Percentiles rank a stretch among this genome's conserved stretches.
phyloP scores from a whole-genome alignment of 169 alveolate genomes.

The Plasmodium relictum region DNA sequence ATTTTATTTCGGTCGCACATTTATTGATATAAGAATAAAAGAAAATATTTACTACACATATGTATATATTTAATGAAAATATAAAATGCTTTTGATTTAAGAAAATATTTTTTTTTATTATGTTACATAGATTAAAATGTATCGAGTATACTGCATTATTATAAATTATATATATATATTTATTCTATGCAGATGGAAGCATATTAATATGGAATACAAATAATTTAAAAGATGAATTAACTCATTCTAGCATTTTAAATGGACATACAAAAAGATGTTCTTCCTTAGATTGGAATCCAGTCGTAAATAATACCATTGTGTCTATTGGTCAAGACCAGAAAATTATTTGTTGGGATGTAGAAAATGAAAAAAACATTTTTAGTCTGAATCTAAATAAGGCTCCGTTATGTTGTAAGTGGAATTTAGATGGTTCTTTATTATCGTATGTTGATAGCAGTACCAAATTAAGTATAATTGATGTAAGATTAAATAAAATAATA shows the following conservation, averaged over 20 bases:
- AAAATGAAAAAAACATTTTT: conserved; percentile 73
- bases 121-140: too few species aligned
- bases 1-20: too few species aligned
- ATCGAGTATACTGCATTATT: too few species aligned
- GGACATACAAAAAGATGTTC: conserved; percentile 84
- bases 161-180: too few species aligned
- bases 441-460: conserved; percentile 3
- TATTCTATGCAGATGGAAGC: too few species aligned
- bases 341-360: conserved; percentile 82
- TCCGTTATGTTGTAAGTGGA: conserved; percentile 81
- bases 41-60: too few species aligned
- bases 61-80: too few species aligned
- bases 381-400: conserved; percentile 63
- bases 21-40: too few species aligned
- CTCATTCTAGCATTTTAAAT: conserved; percentile 66
- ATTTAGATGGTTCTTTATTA: conserved; percentile 70
- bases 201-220: background rate
- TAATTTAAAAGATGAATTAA: conserved; percentile 32
- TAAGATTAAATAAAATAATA: conserved; percentile 76
- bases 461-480: conserved; percentile 77
- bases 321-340: conserved; percentile 78
- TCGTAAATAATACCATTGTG: conserved; percentile 75
- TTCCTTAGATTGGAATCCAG: conserved; percentile 82
- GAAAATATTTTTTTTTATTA: too few species aligned
- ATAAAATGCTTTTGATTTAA: too few species aligned